phyloP scores from a whole-genome alignment of 208 protist species.

The Angomonas deanei region DNA sequence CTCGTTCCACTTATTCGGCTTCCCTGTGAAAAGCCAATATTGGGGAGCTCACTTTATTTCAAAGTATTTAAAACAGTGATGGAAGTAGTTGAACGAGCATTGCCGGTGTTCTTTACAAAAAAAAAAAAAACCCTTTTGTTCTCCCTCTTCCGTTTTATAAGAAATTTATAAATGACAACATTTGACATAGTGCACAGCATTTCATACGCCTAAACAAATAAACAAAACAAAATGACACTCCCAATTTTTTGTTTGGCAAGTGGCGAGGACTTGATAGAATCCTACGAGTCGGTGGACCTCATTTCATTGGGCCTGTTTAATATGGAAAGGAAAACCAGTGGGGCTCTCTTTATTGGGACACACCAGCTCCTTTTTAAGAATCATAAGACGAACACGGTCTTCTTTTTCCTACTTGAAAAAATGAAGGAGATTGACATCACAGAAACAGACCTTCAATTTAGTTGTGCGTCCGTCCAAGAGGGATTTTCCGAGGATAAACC shows the following conservation, averaged over 20 bases:
- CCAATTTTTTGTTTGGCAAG: conserved; percentile 32
- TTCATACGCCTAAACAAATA: background rate
- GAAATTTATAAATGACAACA: background rate
- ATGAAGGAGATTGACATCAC: background rate
- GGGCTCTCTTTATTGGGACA: conserved; percentile 17
- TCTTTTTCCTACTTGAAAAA: background rate
- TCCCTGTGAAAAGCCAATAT: too few relatives aligned
- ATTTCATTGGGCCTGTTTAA: conserved; percentile 2
- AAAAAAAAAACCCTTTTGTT: too few relatives aligned
- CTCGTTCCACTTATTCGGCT: background rate
- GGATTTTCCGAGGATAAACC: background rate
- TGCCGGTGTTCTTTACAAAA: too few relatives aligned
- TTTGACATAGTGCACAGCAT: background rate
- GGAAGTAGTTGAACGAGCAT: too few relatives aligned
- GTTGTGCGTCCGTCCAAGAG: conserved; percentile 1
- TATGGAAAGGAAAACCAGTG: conserved; percentile 7
- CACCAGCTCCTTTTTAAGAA: conserved; percentile 26
- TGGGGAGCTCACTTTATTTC: too few relatives aligned
- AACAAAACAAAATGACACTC: conserved; percentile 5
- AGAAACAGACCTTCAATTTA: background rate
- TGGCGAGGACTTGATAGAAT: conserved; percentile 21
- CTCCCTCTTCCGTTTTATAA: background rate
- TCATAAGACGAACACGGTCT: background rate
- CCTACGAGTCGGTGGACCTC: conserved; percentile 8
- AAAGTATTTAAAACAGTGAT: too few relatives aligned